Evolutionary conservation across 2,329 filamentous ascomycete species (phyloP).

Genomic region (Akanthomyces lecanii): DNA sequence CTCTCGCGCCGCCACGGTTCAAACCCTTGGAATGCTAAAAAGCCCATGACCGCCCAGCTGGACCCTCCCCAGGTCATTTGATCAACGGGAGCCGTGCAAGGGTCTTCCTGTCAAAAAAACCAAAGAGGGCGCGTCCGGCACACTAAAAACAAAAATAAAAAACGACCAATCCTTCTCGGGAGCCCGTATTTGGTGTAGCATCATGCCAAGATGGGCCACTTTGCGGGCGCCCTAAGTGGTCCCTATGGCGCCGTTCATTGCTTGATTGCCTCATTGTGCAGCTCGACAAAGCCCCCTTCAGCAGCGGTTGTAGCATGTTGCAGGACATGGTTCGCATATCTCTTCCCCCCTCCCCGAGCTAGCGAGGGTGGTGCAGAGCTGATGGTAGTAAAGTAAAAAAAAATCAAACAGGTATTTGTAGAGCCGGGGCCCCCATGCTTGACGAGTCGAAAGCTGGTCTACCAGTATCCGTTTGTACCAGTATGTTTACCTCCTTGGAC

Average conservation of each 20-base stretch:
- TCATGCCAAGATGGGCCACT: constrained; percentile 2
- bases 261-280: constrained; percentile 15
- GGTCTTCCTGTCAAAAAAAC: neutral
- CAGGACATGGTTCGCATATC: neutral
- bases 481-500: neutral
- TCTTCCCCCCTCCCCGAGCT: neutral
- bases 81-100: neutral
- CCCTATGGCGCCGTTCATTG: constrained; percentile 2
- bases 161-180: neutral
- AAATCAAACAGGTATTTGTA: constrained; percentile 2
- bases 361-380: neutral
- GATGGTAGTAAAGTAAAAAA: neutral
- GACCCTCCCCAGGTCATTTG: constrained; percentile 6
- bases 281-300: constrained; percentile 11
- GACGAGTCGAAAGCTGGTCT: neutral
- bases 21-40: neutral
- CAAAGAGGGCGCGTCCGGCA: neutral
- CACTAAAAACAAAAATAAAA: neutral
- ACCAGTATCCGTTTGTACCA: neutral
- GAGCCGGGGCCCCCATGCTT: neutral
- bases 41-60: neutral
- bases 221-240: constrained; percentile 2
- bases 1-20: neutral
- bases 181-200: constrained; percentile 11
- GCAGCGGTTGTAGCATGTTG: neutral